phyloP scores from a whole-genome alignment of 1,284 basidiomycete genomes.

The Leccinum olivaceoglutinosum region DNA sequence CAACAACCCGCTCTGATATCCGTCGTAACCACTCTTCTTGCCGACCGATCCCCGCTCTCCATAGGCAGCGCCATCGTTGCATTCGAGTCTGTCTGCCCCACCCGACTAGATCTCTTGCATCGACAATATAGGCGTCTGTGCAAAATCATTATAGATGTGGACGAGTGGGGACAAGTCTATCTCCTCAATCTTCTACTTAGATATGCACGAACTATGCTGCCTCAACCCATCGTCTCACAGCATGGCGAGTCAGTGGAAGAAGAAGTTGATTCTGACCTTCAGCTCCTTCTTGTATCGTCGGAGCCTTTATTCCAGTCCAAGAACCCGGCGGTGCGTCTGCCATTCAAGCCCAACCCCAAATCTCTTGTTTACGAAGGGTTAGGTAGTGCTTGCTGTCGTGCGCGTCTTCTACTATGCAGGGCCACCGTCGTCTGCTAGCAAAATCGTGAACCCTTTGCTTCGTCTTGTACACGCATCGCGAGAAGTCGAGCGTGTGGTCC shows the following conservation, averaged over 20 bases:
- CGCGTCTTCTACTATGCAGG: constrained; percentile 73
- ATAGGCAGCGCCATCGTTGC: constrained; percentile 84
- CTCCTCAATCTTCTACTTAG: constrained; percentile 75
- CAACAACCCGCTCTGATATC: constrained; percentile 71
- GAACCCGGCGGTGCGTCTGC: constrained; percentile 71
- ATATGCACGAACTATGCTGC: constrained; percentile 84
- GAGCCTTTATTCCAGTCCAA: constrained; percentile 78
- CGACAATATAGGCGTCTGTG: constrained; percentile 85
- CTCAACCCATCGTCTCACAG: constrained; percentile 50
- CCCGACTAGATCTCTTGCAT: constrained; percentile 83
- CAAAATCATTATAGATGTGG: constrained; percentile 80
- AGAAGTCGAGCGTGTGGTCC: constrained; percentile 69
- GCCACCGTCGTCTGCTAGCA: constrained; percentile 48
- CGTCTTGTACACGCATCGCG: constrained; percentile 58
- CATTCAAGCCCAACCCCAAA: not conserved
- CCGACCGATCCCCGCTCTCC: constrained; percentile 83
- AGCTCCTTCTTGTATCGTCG: constrained; percentile 67
- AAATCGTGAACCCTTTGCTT: constrained; percentile 63
- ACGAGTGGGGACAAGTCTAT: constrained; percentile 93
- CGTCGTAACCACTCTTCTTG: constrained; percentile 71
- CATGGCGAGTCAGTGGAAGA: constrained; percentile 30
- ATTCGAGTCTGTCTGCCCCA: constrained; percentile 80
- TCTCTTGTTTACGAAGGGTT: constrained; percentile 1
- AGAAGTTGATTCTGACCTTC: constrained; percentile 71
- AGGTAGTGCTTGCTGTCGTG: constrained; percentile 75